Evolutionary conservation across 306 rosid genomes (phyloP).

Genomic region (Sphenostylis stenocarpa): DNA sequence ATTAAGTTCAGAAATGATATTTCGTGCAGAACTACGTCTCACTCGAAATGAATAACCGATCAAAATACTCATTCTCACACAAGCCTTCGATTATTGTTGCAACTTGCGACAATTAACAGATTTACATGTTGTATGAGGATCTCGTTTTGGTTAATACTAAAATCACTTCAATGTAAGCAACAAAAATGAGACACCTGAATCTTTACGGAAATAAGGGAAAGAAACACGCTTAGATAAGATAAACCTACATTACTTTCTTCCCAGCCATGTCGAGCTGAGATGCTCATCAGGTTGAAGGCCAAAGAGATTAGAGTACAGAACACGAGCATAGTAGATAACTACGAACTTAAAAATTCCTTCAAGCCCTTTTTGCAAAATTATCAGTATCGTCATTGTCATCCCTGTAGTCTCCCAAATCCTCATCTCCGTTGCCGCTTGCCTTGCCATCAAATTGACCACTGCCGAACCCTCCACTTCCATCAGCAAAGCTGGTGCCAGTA

Average conservation of each 20-base stretch:
- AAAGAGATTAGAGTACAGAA: conserved; percentile 5
- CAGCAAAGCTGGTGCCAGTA: conserved; percentile 21
- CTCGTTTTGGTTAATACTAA: conserved; percentile 26
- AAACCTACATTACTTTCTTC: conserved; percentile 16
- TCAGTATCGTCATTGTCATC: conserved; percentile 49
- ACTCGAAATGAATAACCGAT: background rate
- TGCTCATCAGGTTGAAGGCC: conserved; percentile 29
- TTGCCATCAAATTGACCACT: conserved; percentile 37
- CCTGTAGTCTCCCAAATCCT: conserved; percentile 38
- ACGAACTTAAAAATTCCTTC: conserved; percentile 32
- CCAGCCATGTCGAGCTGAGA: conserved; percentile 20
- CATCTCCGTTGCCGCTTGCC: conserved; percentile 22
- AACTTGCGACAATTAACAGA: conserved; percentile 31
- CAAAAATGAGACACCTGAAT: conserved; percentile 18
- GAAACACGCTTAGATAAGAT: background rate
- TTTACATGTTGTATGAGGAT: conserved; percentile 34
- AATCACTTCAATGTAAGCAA: conserved; percentile 24
- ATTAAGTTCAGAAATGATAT: background rate
- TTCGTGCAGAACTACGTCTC: background rate
- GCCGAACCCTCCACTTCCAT: conserved; percentile 33
- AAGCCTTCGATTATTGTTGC: conserved; percentile 15
- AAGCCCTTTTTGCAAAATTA: conserved; percentile 71
- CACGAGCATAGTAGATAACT: conserved; percentile 17
- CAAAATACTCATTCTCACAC: conserved; percentile 10
- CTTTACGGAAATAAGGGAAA: conserved; percentile 8